Base-by-base conservation (phyloP, 176 grass and related monocot species). In the Panicum miliaceum region DNA sequence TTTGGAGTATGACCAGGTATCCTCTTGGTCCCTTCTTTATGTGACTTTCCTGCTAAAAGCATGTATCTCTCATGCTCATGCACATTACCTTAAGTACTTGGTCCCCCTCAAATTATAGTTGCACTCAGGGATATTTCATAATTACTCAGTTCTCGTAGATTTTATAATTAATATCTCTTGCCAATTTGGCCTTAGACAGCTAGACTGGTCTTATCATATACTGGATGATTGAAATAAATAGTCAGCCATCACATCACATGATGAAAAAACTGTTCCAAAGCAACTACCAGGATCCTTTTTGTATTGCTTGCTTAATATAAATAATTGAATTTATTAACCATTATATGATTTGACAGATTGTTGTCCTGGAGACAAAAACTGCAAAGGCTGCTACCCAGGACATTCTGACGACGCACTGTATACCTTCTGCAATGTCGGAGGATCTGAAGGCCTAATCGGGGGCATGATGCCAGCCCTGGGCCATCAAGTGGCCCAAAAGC, bases 1-100 rank as follows among this genome's bases (percentile, higher is more conserved):
- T 87, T 82, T 98, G 80, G 96, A 98, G 62, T 98, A 98, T 67
- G 89, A 96, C 50, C 96, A 94, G 89, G 96, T 98, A 91, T 82
- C 27, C 66, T 71, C 18, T 76, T 76, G 61, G 20, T 72, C 62
- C 45, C 64, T 83, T 56, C 35, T 80, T 85, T 50, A 50, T 8
- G 76, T 43, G 14, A 3, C 5, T 3, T 50, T 89, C 35, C 26
- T 64, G 10, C 25, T 85, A 32, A 68, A 81, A 76, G 1, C 54
- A 72, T n/a, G n/a, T n/a, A n/a, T 68, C 26, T 75, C 0, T 27
- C 45, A 47, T 47, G 45, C 45, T 41, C 36, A 5, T 71, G 26
- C 71, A 51, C 18, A 22, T 6, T 73, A 40, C 36, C 27, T 40
- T 6, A 4, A 64, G 56, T 52, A 36, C 69, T 43, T 52, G 4